Conservation (phyloP, 2,329 filamentous ascomycete species). For the Monosporascus cannonballus region DNA sequence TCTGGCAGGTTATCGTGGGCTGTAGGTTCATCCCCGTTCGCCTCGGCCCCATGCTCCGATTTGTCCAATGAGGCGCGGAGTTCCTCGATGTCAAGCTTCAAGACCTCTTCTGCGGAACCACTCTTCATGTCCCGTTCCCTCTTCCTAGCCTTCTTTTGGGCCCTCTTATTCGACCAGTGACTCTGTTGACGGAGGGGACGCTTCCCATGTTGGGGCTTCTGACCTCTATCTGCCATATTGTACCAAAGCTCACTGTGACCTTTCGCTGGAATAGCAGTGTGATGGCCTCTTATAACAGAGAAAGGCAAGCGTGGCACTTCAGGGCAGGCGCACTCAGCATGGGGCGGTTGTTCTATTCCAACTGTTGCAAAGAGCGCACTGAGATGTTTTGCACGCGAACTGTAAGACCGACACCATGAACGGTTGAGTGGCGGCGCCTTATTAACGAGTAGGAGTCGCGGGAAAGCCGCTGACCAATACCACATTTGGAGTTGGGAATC, state of each 20-base stretch:
- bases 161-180: conserved; percentile 17
- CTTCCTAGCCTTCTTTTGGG: conserved; percentile 47
- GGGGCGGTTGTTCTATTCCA: no score
- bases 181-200: conserved; percentile 11
- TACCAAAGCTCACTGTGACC: neutral
- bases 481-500: neutral
- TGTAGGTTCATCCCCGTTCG: conserved; percentile 17
- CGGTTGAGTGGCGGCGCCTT: neutral
- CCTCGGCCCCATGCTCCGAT: conserved; percentile 24
- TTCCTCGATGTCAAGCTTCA: conserved; percentile 55
- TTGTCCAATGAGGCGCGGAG: conserved; percentile 39
- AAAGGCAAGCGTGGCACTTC: no score
- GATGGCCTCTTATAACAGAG: neutral
- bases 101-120: conserved; percentile 61
- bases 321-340: no score
- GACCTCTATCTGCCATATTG: neutral
- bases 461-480: neutral
- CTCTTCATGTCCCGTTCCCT: conserved; percentile 54
- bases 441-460: neutral
- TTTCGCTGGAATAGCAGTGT: neutral
- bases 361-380: neutral
- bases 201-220: conserved; percentile 10
- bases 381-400: neutral
- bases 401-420: neutral
- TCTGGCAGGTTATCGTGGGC: conserved; percentile 47